Percentiles rank a stretch among this genome's conserved stretches.
phyloP scores from a whole-genome alignment of 805 yeast species.

The Barnettozyma californica region DNA sequence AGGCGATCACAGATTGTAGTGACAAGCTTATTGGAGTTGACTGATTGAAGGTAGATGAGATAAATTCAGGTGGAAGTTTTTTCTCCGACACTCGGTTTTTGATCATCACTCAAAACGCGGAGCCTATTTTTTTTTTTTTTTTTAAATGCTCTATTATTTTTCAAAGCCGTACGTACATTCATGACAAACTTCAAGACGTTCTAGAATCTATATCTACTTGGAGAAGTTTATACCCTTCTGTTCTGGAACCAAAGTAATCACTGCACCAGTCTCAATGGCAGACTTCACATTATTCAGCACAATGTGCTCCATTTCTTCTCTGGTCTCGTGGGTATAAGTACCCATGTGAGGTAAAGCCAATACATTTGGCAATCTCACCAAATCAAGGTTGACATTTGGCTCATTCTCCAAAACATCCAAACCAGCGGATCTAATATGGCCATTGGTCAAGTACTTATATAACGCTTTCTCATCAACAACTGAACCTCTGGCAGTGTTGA shows the following conservation, averaged over 20 bases:
- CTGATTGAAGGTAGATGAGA: not conserved
- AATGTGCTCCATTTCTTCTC: conserved; percentile 73
- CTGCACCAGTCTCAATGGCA: conserved; percentile 61
- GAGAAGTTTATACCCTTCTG: conserved; percentile 26
- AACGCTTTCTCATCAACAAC: conserved; percentile 64
- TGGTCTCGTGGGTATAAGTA: conserved; percentile 70
- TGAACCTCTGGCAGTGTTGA: conserved; percentile 89
- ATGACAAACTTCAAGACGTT: too few relatives aligned
- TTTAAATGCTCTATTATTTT: too few relatives aligned
- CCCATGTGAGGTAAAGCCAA: conserved; percentile 87
- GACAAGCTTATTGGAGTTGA: not conserved
- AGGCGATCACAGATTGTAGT: not conserved
- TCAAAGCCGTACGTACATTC: too few relatives aligned
- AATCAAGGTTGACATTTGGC: conserved; percentile 63
- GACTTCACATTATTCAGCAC: conserved; percentile 62
- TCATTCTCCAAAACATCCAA: conserved; percentile 74
- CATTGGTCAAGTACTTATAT: conserved; percentile 49
- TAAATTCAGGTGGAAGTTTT: not conserved
- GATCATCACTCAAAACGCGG: not conserved
- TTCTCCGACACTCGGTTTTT: not conserved
- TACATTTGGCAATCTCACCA: conserved; percentile 60
- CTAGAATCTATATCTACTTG: not conserved
- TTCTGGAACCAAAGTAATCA: conserved; percentile 79
- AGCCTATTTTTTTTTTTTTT: not conserved
- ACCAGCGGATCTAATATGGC: conserved; percentile 65